Conservation (phyloP, 2,329 filamentous ascomycete species). For the Cladosporium sp. region DNA sequence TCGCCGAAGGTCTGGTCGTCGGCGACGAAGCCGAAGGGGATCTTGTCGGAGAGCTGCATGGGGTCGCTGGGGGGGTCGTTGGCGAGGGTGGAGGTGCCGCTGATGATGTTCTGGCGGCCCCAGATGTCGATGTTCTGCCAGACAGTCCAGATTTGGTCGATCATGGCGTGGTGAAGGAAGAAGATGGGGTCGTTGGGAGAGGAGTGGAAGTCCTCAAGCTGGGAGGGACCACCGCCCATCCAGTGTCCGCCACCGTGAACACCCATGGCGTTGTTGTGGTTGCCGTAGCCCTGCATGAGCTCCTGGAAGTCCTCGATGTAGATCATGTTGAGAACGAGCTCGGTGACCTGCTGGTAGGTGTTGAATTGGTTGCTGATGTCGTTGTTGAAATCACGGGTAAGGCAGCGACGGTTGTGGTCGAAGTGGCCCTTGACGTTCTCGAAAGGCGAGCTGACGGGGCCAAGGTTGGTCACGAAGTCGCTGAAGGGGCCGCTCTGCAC, state of each 20-base stretch:
- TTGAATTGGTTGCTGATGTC: constrained; percentile 20
- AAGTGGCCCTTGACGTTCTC: constrained; percentile 24
- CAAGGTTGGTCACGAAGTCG: constrained; percentile 36
- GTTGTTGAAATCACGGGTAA: constrained; percentile 37
- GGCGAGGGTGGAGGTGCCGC: constrained; percentile 46
- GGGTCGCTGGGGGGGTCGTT: constrained; percentile 46
- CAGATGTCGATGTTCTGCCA: constrained; percentile 48
- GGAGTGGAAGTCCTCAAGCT: constrained; percentile 26
- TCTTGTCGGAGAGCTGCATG: constrained; percentile 43
- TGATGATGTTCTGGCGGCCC: constrained; percentile 39
- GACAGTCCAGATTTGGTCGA: constrained; percentile 48
- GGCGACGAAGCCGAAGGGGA: constrained; percentile 27
- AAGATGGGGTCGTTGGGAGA: constrained; percentile 49
- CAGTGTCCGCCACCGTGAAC: constrained; percentile 51
- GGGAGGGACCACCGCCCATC: constrained; percentile 40
- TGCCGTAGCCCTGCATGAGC: constrained; percentile 31
- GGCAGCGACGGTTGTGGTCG: constrained; percentile 22
- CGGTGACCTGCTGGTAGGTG: constrained; percentile 24
- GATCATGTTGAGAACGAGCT: constrained; percentile 24
- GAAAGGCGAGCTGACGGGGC: constrained; percentile 21
- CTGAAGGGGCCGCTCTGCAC: constrained; percentile 52
- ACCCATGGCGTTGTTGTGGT: constrained; percentile 21
- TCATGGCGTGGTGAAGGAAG: constrained; percentile 48
- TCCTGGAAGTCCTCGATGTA: constrained; percentile 23
- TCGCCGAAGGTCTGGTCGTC: constrained; percentile 18